Percentiles rank a stretch among this genome's conserved stretches.
Conservation (phyloP, 2,329 filamentous ascomycete species). For the Drechmeria coniospora region DNA sequence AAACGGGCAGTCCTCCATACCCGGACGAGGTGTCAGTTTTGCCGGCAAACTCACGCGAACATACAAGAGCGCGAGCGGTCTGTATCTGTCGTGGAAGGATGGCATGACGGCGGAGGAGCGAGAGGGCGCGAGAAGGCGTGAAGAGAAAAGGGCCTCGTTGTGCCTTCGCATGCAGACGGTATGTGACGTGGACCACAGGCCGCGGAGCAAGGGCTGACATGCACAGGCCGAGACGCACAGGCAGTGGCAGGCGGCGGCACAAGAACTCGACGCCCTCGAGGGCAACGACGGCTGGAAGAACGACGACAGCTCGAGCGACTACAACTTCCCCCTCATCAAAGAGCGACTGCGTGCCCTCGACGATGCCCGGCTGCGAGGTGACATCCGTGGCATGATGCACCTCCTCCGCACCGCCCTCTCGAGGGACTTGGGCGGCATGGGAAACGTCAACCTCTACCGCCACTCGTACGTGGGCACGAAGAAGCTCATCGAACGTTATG, state of each 20-base stretch:
- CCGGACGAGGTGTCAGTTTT: slow-evolving; percentile 4
- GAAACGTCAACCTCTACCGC: slow-evolving; percentile 65
- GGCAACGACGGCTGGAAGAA: slow-evolving; percentile 71
- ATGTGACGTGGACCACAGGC: no score
- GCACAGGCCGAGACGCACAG: slow-evolving; percentile 47
- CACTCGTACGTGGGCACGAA: slow-evolving; percentile 82
- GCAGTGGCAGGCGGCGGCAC: slow-evolving; percentile 63
- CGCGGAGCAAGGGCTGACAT: slow-evolving; percentile 18
- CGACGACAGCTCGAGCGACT: slow-evolving; percentile 46
- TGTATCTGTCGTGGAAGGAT: slow-evolving; percentile 33
- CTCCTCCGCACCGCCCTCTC: slow-evolving; percentile 67
- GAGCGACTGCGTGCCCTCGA: slow-evolving; percentile 59
- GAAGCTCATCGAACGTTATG: slow-evolving; percentile 71
- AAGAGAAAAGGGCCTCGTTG: slow-evolving; percentile 47
- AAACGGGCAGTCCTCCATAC: neutral
- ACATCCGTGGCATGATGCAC: slow-evolving; percentile 64
- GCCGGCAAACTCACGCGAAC: slow-evolving; percentile 15
- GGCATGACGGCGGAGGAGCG: slow-evolving; percentile 36
- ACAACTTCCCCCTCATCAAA: slow-evolving; percentile 54
- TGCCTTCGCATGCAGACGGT: slow-evolving; percentile 51
- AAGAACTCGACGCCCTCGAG: slow-evolving; percentile 64
- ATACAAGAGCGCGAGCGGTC: slow-evolving; percentile 23
- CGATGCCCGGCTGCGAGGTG: slow-evolving; percentile 53
- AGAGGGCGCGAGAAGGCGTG: slow-evolving; percentile 27
- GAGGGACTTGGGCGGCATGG: slow-evolving; percentile 74